phyloP scores from a whole-genome alignment of 345 rosid genomes.

The Populus davidiana region DNA sequence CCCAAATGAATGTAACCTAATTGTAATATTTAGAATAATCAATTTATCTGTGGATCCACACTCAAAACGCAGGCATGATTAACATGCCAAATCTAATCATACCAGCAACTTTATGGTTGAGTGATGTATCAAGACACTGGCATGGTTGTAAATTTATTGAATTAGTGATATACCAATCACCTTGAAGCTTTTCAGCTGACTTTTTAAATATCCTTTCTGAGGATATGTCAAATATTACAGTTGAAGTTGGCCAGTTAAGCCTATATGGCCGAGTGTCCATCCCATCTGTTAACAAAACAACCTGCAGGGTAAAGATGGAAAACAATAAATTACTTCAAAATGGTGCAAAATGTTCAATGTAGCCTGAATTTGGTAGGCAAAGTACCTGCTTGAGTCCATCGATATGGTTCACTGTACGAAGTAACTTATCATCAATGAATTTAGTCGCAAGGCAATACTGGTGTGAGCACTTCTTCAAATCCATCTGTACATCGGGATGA shows the following conservation, averaged over 20 bases:
- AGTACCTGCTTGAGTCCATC: slow-evolving; percentile 84
- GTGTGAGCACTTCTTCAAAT: slow-evolving; percentile 39
- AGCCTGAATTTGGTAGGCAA: background rate
- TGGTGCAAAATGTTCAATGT: slow-evolving; percentile 1
- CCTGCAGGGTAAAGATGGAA: slow-evolving; percentile 43
- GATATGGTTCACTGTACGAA: slow-evolving; percentile 47
- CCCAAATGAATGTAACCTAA: slow-evolving; percentile 3
- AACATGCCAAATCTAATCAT: background rate
- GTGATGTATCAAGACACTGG: background rate
- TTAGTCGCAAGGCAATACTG: slow-evolving; percentile 78
- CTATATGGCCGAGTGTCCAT: slow-evolving; percentile 94
- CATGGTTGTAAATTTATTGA: slow-evolving; percentile 6
- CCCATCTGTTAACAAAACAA: slow-evolving; percentile 85
- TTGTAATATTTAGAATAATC: background rate
- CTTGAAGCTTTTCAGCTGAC: slow-evolving; percentile 64
- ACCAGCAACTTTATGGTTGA: background rate
- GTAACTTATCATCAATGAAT: slow-evolving; percentile 78
- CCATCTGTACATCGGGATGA: slow-evolving; percentile 41
- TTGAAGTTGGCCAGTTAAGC: slow-evolving; percentile 83
- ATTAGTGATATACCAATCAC: slow-evolving; percentile 30
- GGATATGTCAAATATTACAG: slow-evolving; percentile 77
- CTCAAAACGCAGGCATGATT: background rate
- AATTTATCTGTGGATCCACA: background rate
- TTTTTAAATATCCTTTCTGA: slow-evolving; percentile 52
- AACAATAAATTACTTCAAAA: slow-evolving; percentile 10